Conservation (phyloP, 345 rosid genomes). For the Murraya koenigii region DNA sequence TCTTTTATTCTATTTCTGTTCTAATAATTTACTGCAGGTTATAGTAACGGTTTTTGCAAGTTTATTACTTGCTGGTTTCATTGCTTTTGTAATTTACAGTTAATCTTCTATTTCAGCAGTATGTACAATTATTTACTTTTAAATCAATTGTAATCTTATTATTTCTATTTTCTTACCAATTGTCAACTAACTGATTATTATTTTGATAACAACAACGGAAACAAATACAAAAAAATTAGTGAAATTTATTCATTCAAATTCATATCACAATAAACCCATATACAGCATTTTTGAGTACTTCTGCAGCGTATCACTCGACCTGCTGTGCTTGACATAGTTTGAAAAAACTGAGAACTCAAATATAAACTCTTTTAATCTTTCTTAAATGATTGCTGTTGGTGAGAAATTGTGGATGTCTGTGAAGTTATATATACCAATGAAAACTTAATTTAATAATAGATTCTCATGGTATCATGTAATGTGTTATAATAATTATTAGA, state of each 20-base stretch:
- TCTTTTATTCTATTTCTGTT: too few relatives aligned
- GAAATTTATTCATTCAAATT: neutral
- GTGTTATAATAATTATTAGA: neutral
- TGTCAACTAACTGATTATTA: too few relatives aligned
- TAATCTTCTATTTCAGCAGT: too few relatives aligned
- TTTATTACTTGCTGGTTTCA: too few relatives aligned
- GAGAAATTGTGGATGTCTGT: neutral
- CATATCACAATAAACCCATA: too few relatives aligned
- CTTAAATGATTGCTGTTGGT: neutral
- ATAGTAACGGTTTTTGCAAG: too few relatives aligned
- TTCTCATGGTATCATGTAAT: neutral
- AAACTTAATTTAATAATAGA: neutral
- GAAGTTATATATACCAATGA: neutral
- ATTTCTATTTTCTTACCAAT: too few relatives aligned
- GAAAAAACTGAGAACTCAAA: neutral
- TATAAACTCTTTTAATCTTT: neutral
- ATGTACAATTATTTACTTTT: too few relatives aligned
- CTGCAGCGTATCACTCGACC: conserved; percentile 22
- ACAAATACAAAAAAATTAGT: neutral
- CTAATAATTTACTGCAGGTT: too few relatives aligned
- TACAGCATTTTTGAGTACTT: neutral
- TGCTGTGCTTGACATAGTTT: conserved; percentile 3
- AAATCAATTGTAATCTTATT: too few relatives aligned
- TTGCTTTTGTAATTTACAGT: too few relatives aligned
- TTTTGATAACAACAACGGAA: neutral